Evolutionary conservation across 2,329 filamentous ascomycete species (phyloP).

Genomic region (Aspergillus brunneoviolaceus): DNA sequence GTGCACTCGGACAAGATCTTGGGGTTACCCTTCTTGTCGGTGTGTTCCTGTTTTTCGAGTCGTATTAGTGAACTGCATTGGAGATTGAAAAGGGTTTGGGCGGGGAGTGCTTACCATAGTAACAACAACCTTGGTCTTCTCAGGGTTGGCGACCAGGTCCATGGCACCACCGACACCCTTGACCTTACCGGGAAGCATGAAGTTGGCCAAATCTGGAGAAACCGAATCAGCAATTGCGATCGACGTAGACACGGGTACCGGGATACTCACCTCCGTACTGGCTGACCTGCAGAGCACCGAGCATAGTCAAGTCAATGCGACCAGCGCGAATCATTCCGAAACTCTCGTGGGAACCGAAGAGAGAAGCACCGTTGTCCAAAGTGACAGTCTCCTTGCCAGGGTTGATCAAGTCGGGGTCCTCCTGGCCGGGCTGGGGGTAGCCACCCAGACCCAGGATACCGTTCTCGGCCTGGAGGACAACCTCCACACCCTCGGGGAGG

Average conservation of each 20-base stretch:
- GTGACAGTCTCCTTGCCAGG: slow-evolving; percentile 88
- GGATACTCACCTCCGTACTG: slow-evolving; percentile 56
- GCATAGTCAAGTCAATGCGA: slow-evolving; percentile 79
- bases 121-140: slow-evolving; percentile 70
- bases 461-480: slow-evolving; percentile 85
- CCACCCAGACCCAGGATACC: slow-evolving; percentile 80
- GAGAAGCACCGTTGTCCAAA: slow-evolving; percentile 69
- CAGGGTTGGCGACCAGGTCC: slow-evolving; percentile 72
- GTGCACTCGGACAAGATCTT: slow-evolving; percentile 64
- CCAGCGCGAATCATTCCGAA: slow-evolving; percentile 87
- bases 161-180: slow-evolving; percentile 84
- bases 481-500: slow-evolving; percentile 65
- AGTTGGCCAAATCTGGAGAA: slow-evolving; percentile 70
- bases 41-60: slow-evolving; percentile 52
- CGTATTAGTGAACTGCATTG: background rate
- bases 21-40: slow-evolving; percentile 66
- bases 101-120: slow-evolving; percentile 47
- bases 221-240: slow-evolving; percentile 1
- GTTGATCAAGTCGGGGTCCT: slow-evolving; percentile 79
- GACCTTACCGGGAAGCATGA: slow-evolving; percentile 82
- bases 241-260: background rate
- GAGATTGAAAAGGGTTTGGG: background rate
- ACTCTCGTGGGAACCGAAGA: slow-evolving; percentile 77
- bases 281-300: slow-evolving; percentile 78
- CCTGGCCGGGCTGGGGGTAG: slow-evolving; percentile 67